Evolutionary conservation across 73 alveolate species (phyloP).

Genomic region (Urostyla sp.): DNA sequence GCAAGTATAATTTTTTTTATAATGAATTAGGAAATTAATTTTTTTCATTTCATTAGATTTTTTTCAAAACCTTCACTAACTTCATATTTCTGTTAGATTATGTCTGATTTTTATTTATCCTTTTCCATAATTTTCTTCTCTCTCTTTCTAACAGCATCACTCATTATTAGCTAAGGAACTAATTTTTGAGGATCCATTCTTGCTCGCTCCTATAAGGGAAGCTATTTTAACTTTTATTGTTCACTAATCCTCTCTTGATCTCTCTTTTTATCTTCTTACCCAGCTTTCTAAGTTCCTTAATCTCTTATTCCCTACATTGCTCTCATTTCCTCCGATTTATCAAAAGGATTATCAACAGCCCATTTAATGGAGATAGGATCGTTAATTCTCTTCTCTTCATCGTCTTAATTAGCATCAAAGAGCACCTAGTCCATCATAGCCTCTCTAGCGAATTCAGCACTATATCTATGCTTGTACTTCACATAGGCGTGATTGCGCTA

Average conservation of each 20-base stretch:
- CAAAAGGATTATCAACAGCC: slow-evolving; percentile 92
- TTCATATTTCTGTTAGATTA: slow-evolving; percentile 9
- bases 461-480: slow-evolving; percentile 95
- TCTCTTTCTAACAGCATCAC: slow-evolving; percentile 32
- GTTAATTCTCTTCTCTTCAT: too few species aligned
- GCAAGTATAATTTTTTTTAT: too few species aligned
- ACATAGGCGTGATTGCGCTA: slow-evolving; percentile 91
- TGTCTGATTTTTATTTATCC: slow-evolving; percentile 15
- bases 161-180: slow-evolving; percentile 21
- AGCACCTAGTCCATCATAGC: slow-evolving; percentile 97
- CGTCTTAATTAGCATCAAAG: slow-evolving; percentile 85
- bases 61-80: slow-evolving; percentile 15
- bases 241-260: too few species aligned
- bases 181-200: slow-evolving; percentile 17
- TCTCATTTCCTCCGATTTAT: slow-evolving; percentile 52
- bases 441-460: slow-evolving; percentile 99
- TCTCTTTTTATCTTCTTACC: neutral
- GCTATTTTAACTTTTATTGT: slow-evolving; percentile 12
- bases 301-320: slow-evolving; percentile 23
- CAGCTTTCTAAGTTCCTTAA: slow-evolving; percentile 43
- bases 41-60: too few species aligned
- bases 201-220: neutral
- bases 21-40: too few species aligned
- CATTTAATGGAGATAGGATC: slow-evolving; percentile 95
- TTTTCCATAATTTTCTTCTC: slow-evolving; percentile 35